phyloP scores from a whole-genome alignment of 2,329 filamentous ascomycete species.

The Stagonosporopsis rhizophila region DNA sequence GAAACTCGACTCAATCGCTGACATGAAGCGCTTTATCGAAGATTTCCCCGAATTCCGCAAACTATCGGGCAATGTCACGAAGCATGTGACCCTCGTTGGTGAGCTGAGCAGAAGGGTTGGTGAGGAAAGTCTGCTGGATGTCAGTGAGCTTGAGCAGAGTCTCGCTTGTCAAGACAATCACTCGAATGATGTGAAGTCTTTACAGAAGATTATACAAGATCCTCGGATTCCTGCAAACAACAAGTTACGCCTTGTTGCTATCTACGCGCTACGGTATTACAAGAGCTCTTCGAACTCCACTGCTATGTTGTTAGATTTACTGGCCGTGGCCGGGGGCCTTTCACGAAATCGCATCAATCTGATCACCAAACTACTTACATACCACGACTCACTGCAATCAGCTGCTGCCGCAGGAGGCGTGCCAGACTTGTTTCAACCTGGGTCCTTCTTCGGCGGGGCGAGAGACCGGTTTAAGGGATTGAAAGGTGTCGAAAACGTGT shows the following conservation, averaged over 20 bases:
- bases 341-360: constrained; percentile 77
- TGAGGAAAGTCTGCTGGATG: constrained; percentile 86
- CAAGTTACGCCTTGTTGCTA: constrained; percentile 87
- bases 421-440: constrained; percentile 87
- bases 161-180: constrained; percentile 97
- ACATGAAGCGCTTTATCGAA: constrained; percentile 99
- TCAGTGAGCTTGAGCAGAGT: constrained; percentile 96
- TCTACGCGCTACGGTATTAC: constrained; percentile 94
- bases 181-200: constrained; percentile 84
- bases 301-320: constrained; percentile 83
- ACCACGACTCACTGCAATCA: constrained; percentile 85
- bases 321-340: constrained; percentile 83
- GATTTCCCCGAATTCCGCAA: constrained; percentile 98
- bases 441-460: constrained; percentile 87
- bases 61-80: constrained; percentile 96
- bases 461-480: constrained; percentile 89
- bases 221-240: constrained; percentile 78
- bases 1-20: constrained; percentile 94
- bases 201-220: constrained; percentile 86
- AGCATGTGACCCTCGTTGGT: constrained; percentile 94
- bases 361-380: constrained; percentile 81
- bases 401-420: constrained; percentile 76
- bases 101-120: constrained; percentile 90
- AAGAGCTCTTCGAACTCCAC: constrained; percentile 85
- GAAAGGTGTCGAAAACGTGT: constrained; percentile 98